Base-by-base conservation (phyloP, 2,329 filamentous ascomycete genomes). In the Lecanicillium sp. region DNA sequence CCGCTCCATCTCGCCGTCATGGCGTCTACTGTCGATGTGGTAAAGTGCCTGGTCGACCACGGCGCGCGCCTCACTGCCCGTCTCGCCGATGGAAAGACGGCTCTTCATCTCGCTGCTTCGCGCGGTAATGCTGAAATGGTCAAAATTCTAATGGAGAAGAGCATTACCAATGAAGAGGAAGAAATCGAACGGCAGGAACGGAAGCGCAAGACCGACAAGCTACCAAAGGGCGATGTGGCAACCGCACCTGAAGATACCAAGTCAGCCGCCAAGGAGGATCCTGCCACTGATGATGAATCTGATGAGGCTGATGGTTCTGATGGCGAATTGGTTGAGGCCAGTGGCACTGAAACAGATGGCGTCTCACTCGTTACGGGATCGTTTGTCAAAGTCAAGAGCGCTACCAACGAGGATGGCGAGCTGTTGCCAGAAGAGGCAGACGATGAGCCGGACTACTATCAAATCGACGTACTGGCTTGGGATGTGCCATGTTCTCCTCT, bases 401-500 rank as follows among this genome's bases (percentile, higher is more conserved):
- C 61, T 15, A 56, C 64, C n/a, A 55, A 65, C 5, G 39, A 52
- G n/a, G 45, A 44, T 7, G 48, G 51, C 0, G 62, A 70, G 20
- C 64, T 71, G 2, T 60, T 70, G 2, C 65, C 69, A 1, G 74
- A 80, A 5, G 74, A 78, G 6, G 51, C 52, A 7, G 69, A 77
- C 2, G 71, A 81, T 9, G 82, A 84, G 15, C 85, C 86, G 1
- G 86, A 94, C 57, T 74, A 89, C 37, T 90, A 84, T 56, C 79
- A 92, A 47, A 71, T 89, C 43, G 81, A 94, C 47, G 74, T 83
- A 2, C 55, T 84, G n/a, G 77, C 85, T 2, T 94, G 87, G 87
- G 87, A 94, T 49, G 74, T 71, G 5, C 77, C 80, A 4, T 76
- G 79, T 41, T 84, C 82, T 11, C 78, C 87, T 2, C 68, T 94